A percentile compares a stretch with the other conserved stretches of the same genome.
Conservation (phyloP, 441 rosid genomes). For the Populus hybrid region DNA sequence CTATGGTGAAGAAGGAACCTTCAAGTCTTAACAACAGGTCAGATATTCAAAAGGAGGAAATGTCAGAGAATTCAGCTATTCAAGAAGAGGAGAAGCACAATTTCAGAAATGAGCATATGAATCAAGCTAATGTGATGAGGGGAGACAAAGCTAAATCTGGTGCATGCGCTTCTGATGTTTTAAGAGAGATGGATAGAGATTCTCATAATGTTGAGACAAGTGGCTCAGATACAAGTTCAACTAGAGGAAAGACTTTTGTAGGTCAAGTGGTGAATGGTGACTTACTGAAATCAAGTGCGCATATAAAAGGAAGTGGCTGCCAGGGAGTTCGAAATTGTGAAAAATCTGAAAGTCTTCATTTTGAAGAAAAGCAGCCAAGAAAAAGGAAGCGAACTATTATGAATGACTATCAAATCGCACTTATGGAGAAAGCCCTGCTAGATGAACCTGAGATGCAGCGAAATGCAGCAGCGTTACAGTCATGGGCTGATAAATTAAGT, state of each 20-base stretch:
- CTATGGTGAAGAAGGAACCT: constrained; percentile 44
- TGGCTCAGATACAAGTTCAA: constrained; percentile 87
- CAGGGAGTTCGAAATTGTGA: constrained; percentile 55
- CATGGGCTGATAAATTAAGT: constrained; percentile 86
- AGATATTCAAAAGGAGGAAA: constrained; percentile 50
- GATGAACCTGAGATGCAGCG: constrained; percentile 98
- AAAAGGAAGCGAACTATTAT: constrained; percentile 93
- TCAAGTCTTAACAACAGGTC: constrained; percentile 41
- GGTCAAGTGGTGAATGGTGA: constrained; percentile 52
- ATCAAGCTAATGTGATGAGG: constrained; percentile 38
- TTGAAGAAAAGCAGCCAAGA: constrained; percentile 72
- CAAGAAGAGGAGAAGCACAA: constrained; percentile 45
- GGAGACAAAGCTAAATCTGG: constrained; percentile 43
- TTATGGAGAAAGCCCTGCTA: constrained; percentile 81
- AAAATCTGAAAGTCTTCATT: constrained; percentile 47
- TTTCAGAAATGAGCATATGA: constrained; percentile 25
- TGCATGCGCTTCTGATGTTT: constrained; percentile 32
- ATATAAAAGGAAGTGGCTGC: constrained; percentile 43
- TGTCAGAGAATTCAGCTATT: constrained; percentile 56
- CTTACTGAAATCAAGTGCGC: constrained; percentile 37
- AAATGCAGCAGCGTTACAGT: constrained; percentile 56
- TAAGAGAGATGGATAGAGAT: constrained; percentile 62
- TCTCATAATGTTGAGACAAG: constrained; percentile 72
- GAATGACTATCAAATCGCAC: constrained; percentile 77
- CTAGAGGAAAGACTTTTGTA: constrained; percentile 54